Evolutionary conservation across 257 asterid genomes (phyloP), one percentile per base, ranked within the genome.

Genomic region (Solanum bulbocastanum): DNA sequence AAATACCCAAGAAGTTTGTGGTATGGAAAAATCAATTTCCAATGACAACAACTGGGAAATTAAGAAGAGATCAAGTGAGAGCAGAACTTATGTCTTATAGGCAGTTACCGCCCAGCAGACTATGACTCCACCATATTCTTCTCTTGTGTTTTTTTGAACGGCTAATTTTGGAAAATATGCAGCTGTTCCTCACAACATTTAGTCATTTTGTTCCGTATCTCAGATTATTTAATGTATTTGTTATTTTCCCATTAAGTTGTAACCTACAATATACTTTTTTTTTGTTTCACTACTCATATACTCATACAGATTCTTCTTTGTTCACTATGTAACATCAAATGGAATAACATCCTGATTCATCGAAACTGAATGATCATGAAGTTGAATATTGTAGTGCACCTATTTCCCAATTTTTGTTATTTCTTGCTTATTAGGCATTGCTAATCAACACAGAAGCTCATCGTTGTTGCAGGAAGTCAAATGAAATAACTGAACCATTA

Each of bases 1-100:
- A 96, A 88, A 93, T 96, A 88, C 98, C 98, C 22, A 94, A 88
- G 86, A 91, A 88, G 69, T 92, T 89, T 88, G 86, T 95, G 8
- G 16, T 89, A 81, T 95, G 98, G 99, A 87, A 86, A 85, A 88
- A 88, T 69, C 85, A 92, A 79, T 96, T 95, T 89, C 98, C 98
- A 42, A 18, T 90, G 88, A 95, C 99, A 44, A 92, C 95, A 60
- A 94, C 96, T 32, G 98, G 98, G 87, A 96, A 96, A 88, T 44
- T 96, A 87, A 95, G 90, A 91, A 94, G 99, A 88, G 98, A 94
- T 74, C 92, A 90, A 69, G 86, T 96, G 30, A 93, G 93, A 90
- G 92, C 88, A 88, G 90, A 93, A 85, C 89, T 94, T 30, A 46
- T 92, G 86, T 94, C 95, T 49, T 89, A 75, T 20, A 66, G 88